Evolutionary conservation across 129 eudicot genomes (phyloP).

Genomic region (Flaveria trinervia): DNA sequence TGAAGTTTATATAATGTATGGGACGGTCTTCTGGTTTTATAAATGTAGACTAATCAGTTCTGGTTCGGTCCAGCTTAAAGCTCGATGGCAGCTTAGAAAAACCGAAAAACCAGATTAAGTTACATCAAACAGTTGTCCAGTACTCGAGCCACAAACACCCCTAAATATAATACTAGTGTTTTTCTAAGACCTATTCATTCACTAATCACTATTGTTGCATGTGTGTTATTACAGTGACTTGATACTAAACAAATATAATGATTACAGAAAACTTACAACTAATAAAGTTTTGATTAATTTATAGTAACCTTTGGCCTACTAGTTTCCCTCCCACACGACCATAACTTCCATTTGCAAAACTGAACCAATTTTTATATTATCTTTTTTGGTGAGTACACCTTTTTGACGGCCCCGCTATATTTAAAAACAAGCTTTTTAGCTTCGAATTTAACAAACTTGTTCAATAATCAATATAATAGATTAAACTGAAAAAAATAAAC

Average conservation of each 20-base stretch:
- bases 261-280: not conserved
- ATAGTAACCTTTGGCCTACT: constrained; percentile 29
- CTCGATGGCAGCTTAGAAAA: too few relatives aligned
- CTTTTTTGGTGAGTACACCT: not conserved
- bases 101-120: too few relatives aligned
- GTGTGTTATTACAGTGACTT: not conserved
- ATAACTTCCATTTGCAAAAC: constrained; percentile 13
- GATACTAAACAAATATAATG: constrained; percentile 4
- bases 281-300: constrained; percentile 20
- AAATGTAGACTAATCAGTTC: too few relatives aligned
- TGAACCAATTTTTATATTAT: not conserved
- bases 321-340: constrained; percentile 34
- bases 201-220: not conserved
- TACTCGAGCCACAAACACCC: too few relatives aligned
- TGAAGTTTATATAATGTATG: too few relatives aligned
- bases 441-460: not conserved
- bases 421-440: not conserved
- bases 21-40: too few relatives aligned
- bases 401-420: constrained; percentile 3
- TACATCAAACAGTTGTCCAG: too few relatives aligned
- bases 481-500: not conserved
- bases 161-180: too few relatives aligned
- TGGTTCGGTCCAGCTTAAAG: too few relatives aligned
- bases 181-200: not conserved
- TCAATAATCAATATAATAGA: not conserved